Conservation (phyloP, 129 eudicot species). For the Escallonia herrerae region DNA sequence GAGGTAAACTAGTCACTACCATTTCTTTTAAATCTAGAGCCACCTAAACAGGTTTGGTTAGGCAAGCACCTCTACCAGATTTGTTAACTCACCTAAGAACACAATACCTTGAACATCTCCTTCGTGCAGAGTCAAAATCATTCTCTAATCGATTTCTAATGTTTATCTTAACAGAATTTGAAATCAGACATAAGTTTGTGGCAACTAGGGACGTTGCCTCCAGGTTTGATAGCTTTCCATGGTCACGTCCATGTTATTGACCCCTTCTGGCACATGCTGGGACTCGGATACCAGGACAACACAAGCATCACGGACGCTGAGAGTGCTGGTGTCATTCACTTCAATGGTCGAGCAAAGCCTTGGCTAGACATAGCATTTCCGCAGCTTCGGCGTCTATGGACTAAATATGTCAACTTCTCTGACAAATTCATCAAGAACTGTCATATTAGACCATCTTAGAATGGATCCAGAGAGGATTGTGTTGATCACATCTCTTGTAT, state of each 20-base stretch:
- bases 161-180: constrained; percentile 59
- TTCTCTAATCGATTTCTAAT: background rate
- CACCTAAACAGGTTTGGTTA: background rate
- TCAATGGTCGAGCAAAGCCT: constrained; percentile 93
- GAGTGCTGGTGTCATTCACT: constrained; percentile 82
- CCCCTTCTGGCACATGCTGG: constrained; percentile 95
- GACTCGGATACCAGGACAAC: constrained; percentile 91
- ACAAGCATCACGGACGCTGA: constrained; percentile 62
- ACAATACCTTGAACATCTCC: background rate
- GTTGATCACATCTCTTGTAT: constrained; percentile 21
- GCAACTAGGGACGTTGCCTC: constrained; percentile 97
- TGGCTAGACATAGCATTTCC: constrained; percentile 97
- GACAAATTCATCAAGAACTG: constrained; percentile 80
- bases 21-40: background rate
- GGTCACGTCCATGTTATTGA: constrained; percentile 70
- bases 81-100: background rate
- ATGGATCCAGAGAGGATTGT: constrained; percentile 9
- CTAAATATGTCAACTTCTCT: constrained; percentile 67
- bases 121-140: background rate
- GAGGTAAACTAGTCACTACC: constrained; percentile 27
- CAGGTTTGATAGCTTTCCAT: constrained; percentile 91
- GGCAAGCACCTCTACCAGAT: too few relatives aligned
- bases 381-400: constrained; percentile 58
- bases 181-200: constrained; percentile 89
- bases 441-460: constrained; percentile 54